Conservation (phyloP, 768 basidiomycete genomes). For the Sarcodon sp. region DNA sequence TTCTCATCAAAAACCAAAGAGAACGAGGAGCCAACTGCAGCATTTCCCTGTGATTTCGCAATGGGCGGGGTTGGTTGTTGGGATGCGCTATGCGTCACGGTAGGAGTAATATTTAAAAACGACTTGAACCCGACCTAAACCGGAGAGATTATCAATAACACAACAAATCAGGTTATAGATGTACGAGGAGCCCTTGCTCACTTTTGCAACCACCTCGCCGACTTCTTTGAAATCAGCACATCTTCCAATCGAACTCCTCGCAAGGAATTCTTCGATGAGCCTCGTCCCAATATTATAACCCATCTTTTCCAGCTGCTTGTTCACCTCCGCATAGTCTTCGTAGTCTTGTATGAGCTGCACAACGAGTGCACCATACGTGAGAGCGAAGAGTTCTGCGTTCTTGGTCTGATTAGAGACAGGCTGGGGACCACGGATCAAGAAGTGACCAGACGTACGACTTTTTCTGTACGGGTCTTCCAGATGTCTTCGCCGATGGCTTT, state of each 20-base stretch:
- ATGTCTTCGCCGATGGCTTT: constrained; percentile 89
- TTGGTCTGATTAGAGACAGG: constrained; percentile 19
- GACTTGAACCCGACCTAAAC: constrained; percentile 92
- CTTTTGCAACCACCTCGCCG: constrained; percentile 93
- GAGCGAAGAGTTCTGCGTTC: constrained; percentile 95
- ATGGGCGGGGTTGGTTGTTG: constrained; percentile 34
- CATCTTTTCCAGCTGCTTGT: constrained; percentile 98
- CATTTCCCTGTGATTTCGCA: constrained; percentile 21
- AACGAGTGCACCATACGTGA: constrained; percentile 96
- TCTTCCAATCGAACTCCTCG: constrained; percentile 81
- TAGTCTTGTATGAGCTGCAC: constrained; percentile 99
- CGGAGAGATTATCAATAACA: neutral
- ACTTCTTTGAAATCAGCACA: constrained; percentile 91
- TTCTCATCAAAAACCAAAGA: constrained; percentile 89
- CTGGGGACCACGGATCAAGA: constrained; percentile 9
- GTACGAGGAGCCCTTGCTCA: constrained; percentile 17
- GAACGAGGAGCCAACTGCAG: constrained; percentile 34
- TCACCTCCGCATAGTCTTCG: constrained; percentile 91
- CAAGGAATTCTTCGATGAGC: constrained; percentile 94
- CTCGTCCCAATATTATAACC: constrained; percentile 97
- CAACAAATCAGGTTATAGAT: neutral
- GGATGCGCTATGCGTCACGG: constrained; percentile 56
- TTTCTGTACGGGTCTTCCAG: constrained; percentile 91
- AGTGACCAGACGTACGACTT: constrained; percentile 53
- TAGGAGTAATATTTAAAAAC: constrained; percentile 87